Evolutionary conservation across 768 basidiomycete species (phyloP).

Genomic region (Lentinula guzmanii): DNA sequence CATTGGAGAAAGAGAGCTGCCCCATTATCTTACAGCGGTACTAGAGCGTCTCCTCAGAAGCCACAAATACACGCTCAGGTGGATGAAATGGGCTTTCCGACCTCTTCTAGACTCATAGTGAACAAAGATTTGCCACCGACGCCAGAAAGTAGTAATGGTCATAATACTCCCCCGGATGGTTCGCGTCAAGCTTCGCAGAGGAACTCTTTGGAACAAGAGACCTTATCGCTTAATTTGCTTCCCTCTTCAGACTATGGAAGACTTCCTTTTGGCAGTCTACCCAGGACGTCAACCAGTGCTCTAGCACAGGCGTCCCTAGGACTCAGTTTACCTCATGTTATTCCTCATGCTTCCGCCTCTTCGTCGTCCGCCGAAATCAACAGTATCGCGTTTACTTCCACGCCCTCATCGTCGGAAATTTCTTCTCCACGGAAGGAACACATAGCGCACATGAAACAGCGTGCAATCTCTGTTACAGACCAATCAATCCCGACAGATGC

Average conservation of each 20-base stretch:
- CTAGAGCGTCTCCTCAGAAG: conserved; percentile 22
- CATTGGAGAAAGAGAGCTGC: conserved; percentile 54
- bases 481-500: conserved; percentile 7
- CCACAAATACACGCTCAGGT: conserved; percentile 18
- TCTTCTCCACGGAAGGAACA: conserved; percentile 26
- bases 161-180: not conserved
- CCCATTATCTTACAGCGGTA: conserved; percentile 22
- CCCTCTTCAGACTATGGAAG: conserved; percentile 9
- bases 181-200: conserved; percentile 4
- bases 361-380: conserved; percentile 43
- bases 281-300: conserved; percentile 27
- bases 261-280: conserved; percentile 12
- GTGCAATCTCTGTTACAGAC: conserved; percentile 17
- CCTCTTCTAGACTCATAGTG: conserved; percentile 17
- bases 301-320: conserved; percentile 54
- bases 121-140: conserved; percentile 51
- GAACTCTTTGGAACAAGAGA: conserved; percentile 7
- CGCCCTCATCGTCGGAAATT: conserved; percentile 14
- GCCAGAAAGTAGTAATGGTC: conserved; percentile 26
- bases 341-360: conserved; percentile 35
- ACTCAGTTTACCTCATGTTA: conserved; percentile 50
- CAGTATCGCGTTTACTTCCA: conserved; percentile 35
- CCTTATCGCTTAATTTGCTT: conserved; percentile 4
- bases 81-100: conserved; percentile 15
- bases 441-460: conserved; percentile 41